A percentile compares a stretch with the other conserved stretches of the same genome.
Evolutionary conservation across 2,329 filamentous ascomycete species (phyloP).

Genomic region (Trichoderma oligosporum): DNA sequence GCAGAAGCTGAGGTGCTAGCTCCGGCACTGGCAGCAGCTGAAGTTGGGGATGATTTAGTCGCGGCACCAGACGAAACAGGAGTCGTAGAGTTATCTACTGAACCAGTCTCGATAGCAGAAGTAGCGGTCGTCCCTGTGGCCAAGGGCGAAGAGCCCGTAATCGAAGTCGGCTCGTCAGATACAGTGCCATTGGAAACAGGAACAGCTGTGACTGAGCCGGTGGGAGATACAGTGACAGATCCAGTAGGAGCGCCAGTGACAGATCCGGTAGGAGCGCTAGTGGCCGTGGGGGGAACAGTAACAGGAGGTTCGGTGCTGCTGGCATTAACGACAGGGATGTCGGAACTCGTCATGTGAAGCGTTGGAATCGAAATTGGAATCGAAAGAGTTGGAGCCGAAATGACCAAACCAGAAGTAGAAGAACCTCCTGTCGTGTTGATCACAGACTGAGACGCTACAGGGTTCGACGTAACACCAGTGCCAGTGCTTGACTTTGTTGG

Average conservation of each 20-base stretch:
- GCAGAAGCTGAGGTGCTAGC: neutral
- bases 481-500: neutral
- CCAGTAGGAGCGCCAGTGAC: slow-evolving; percentile 1
- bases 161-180: neutral
- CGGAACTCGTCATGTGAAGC: neutral
- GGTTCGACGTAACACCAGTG: neutral
- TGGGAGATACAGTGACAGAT: too few species aligned
- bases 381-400: slow-evolving; percentile 10
- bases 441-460: slow-evolving; percentile 20
- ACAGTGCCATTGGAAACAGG: slow-evolving; percentile 4
- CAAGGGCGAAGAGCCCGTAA: neutral
- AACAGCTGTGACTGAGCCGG: neutral
- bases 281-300: neutral
- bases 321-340: slow-evolving; percentile 5
- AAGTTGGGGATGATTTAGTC: neutral
- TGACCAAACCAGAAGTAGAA: slow-evolving; percentile 9
- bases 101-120: slow-evolving; percentile 3
- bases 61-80: neutral
- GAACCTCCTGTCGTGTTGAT: slow-evolving; percentile 4
- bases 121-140: neutral
- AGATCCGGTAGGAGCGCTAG: neutral
- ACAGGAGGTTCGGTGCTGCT: slow-evolving; percentile 13
- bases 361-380: neutral
- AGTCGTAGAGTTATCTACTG: neutral
- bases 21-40: neutral